Evolutionary conservation across 495 filamentous ascomycete genomes (phyloP).

Genomic region (Clavariopsis aquatica): DNA sequence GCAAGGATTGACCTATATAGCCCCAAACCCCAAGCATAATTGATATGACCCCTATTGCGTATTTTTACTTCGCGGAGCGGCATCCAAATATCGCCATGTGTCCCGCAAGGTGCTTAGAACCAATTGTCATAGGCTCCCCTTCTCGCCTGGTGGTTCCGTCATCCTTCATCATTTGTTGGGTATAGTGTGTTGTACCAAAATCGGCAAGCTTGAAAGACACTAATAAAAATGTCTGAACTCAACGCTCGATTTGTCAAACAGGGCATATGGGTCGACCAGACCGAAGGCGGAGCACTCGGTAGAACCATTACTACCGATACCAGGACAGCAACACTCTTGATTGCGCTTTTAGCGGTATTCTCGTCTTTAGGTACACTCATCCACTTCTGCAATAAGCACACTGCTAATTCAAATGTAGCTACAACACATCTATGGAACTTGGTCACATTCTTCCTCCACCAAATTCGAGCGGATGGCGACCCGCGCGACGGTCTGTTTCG

Average conservation of each 20-base stretch:
- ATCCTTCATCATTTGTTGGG: background rate
- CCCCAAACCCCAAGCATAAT: background rate
- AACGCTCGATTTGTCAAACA: conserved; percentile 11
- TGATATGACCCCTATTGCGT: background rate
- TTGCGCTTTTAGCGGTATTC: conserved; percentile 14
- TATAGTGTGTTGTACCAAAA: too few species aligned
- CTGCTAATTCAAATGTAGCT: background rate
- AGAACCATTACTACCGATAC: conserved; percentile 26
- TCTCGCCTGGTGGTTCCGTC: background rate
- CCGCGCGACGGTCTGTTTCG: conserved; percentile 1
- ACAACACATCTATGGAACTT: conserved; percentile 15
- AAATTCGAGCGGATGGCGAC: conserved; percentile 4
- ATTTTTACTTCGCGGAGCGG: background rate
- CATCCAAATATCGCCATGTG: background rate
- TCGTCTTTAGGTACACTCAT: background rate
- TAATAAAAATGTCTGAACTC: conserved; percentile 8
- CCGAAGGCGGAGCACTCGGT: conserved; percentile 10
- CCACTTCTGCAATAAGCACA: background rate
- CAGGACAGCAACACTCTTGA: conserved; percentile 2
- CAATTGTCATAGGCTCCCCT: background rate
- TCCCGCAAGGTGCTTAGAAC: background rate
- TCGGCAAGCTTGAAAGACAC: too few species aligned
- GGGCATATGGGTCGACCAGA: conserved; percentile 12
- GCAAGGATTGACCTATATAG: background rate
- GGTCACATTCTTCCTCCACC: conserved; percentile 7